Conservation (phyloP, 805 yeast species). For the Candida ovalis region DNA sequence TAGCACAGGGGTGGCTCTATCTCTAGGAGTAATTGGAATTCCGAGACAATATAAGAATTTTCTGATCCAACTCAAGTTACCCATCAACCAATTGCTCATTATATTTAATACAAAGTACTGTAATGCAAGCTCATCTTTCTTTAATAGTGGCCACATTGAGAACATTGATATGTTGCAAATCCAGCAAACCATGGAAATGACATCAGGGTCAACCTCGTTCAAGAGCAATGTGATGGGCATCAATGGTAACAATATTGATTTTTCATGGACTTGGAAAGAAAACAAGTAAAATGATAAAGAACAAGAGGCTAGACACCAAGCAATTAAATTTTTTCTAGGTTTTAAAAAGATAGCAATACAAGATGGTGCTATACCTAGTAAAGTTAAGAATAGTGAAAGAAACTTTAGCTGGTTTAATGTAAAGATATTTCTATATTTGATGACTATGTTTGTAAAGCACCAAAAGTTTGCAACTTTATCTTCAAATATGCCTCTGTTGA, state of each 20-base stretch:
- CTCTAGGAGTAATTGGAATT: slow-evolving; percentile 23
- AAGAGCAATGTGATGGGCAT: slow-evolving; percentile 74
- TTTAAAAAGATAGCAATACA: slow-evolving; percentile 45
- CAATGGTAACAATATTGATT: slow-evolving; percentile 82
- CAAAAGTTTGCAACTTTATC: slow-evolving; percentile 97
- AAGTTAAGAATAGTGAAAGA: slow-evolving; percentile 51
- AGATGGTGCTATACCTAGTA: slow-evolving; percentile 52
- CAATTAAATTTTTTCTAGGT: slow-evolving; percentile 47
- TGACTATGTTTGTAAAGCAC: slow-evolving; percentile 83
- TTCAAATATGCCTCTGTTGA: slow-evolving; percentile 89
- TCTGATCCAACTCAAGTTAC: slow-evolving; percentile 54
- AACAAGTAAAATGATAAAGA: slow-evolving; percentile 87
- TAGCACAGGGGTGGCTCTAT: slow-evolving; percentile 33
- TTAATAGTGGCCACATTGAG: slow-evolving; percentile 83
- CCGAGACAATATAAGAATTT: slow-evolving; percentile 29
- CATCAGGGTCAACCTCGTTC: slow-evolving; percentile 51
- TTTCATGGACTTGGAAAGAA: slow-evolving; percentile 95
- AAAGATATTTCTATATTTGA: slow-evolving; percentile 64
- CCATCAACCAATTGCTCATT: slow-evolving; percentile 76
- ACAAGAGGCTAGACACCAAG: slow-evolving; percentile 77
- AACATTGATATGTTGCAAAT: slow-evolving; percentile 79
- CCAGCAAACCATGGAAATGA: slow-evolving; percentile 80
- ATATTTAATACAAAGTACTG: slow-evolving; percentile 65
- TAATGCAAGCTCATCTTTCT: slow-evolving; percentile 65
- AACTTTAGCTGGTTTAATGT: slow-evolving; percentile 54